Percentiles rank a stretch among this genome's conserved stretches.
Conservation (phyloP, 148 eudicot species). For the Fallopia convolvulus region DNA sequence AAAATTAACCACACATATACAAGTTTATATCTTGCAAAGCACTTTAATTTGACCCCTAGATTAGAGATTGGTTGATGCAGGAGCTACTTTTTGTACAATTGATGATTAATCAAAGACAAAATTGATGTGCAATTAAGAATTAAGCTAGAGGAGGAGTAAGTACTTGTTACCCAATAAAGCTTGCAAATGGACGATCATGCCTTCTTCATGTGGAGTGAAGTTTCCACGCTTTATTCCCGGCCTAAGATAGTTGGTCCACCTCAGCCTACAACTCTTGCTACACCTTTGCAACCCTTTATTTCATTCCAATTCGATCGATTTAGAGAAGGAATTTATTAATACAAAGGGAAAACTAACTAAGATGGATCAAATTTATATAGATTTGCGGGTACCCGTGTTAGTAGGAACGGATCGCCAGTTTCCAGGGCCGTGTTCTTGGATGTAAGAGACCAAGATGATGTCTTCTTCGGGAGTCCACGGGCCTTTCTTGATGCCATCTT, state of each 20-base stretch:
- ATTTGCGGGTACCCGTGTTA: conserved; percentile 27
- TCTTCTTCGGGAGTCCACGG: conserved; percentile 64
- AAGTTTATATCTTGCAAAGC: no score
- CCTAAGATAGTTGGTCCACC: conserved; percentile 92
- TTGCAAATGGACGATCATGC: conserved; percentile 87
- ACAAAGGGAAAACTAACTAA: no score
- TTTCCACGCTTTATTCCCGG: conserved; percentile 86
- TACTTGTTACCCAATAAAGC: conserved; percentile 86
- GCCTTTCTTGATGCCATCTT: conserved; percentile 42
- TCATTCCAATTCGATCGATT: background rate
- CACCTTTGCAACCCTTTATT: conserved; percentile 65
- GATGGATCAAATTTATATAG: background rate
- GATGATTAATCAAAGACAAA: background rate
- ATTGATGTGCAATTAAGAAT: background rate
- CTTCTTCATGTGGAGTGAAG: conserved; percentile 76
- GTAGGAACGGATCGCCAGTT: conserved; percentile 52
- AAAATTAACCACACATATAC: no score
- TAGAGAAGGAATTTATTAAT: background rate
- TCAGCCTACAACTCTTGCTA: conserved; percentile 82
- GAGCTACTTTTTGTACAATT: no score
- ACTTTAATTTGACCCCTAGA: background rate
- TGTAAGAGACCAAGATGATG: conserved; percentile 43
- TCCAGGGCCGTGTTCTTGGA: conserved; percentile 53
- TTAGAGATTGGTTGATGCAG: background rate
- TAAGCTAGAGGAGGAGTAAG: conserved; percentile 5